phyloP scores from a whole-genome alignment of 345 rosid genomes.

The Syzygium aromaticum region DNA sequence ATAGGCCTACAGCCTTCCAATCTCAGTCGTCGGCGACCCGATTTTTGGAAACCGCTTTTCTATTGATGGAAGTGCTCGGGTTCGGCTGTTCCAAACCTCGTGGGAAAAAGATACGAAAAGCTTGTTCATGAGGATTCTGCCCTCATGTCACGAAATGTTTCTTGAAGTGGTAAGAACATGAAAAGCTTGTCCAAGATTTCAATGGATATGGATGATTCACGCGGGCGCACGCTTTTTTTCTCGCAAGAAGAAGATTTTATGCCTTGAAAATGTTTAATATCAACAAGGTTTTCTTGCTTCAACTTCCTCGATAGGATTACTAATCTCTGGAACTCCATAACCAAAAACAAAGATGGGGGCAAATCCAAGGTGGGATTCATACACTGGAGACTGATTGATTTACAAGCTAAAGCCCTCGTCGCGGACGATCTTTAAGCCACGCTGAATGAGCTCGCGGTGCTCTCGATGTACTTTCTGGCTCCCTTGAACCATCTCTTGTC shows the following conservation, averaged over 20 bases:
- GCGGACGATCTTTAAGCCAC: slow-evolving; percentile 34
- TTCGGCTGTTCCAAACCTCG: neutral
- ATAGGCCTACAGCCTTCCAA: neutral
- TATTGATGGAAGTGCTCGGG: neutral
- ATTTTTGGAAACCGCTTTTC: neutral
- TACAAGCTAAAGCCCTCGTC: neutral
- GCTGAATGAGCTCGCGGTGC: slow-evolving; percentile 58
- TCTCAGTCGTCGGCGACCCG: neutral
- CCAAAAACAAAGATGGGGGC: neutral
- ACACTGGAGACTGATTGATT: slow-evolving; percentile 1
- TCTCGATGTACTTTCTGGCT: slow-evolving; percentile 70
- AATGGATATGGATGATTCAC: neutral
- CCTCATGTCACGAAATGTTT: neutral
- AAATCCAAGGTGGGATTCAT: slow-evolving; percentile 14
- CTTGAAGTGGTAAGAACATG: neutral
- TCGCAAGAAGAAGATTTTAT: neutral
- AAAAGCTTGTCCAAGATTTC: neutral
- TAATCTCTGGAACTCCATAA: neutral
- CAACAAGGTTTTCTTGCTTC: neutral
- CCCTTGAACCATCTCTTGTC: slow-evolving; percentile 99
- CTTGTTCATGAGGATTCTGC: neutral
- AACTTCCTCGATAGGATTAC: neutral
- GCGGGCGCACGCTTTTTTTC: neutral
- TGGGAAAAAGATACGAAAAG: neutral
- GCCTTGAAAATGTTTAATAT: neutral